phyloP scores from a whole-genome alignment of 2,329 filamentous ascomycete species.

The Nothophoma quercina region DNA sequence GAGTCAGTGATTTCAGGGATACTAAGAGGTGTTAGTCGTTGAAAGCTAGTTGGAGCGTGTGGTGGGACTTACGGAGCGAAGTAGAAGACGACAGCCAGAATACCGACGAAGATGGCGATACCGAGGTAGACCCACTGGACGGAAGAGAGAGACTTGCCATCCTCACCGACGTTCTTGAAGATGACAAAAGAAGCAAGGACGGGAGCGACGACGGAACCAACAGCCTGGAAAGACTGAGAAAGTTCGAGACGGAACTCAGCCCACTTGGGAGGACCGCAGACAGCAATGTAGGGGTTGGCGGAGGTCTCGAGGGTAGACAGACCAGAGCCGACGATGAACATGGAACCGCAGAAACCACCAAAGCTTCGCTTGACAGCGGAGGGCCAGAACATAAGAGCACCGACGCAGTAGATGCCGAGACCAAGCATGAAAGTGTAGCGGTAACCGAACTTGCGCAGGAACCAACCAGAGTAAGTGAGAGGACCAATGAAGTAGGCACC shows the following conservation, averaged over 20 bases:
- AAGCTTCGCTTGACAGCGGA: slow-evolving; percentile 77
- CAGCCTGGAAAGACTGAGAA: slow-evolving; percentile 78
- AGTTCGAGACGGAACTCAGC: slow-evolving; percentile 80
- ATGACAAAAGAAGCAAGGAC: slow-evolving; percentile 77
- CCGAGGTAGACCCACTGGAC: slow-evolving; percentile 85
- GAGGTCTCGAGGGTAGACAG: slow-evolving; percentile 78
- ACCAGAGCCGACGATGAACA: slow-evolving; percentile 78
- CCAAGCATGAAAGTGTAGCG: slow-evolving; percentile 82
- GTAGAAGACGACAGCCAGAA: slow-evolving; percentile 72
- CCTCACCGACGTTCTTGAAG: slow-evolving; percentile 69
- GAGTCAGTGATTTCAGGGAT: slow-evolving; percentile 73
- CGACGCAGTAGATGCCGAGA: slow-evolving; percentile 70
- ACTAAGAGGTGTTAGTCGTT: neutral
- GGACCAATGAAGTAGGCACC: slow-evolving; percentile 65
- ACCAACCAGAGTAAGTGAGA: slow-evolving; percentile 62
- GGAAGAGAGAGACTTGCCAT: slow-evolving; percentile 65
- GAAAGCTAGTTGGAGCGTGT: neutral
- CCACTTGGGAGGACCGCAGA: slow-evolving; percentile 77
- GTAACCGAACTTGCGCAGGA: slow-evolving; percentile 78
- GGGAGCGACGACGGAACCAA: slow-evolving; percentile 77
- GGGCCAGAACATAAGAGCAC: slow-evolving; percentile 85
- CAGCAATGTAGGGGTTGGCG: slow-evolving; percentile 77
- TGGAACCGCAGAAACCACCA: slow-evolving; percentile 73
- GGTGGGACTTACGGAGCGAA: slow-evolving; percentile 56
- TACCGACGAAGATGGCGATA: slow-evolving; percentile 74